Conservation (phyloP, 768 basidiomycete species). For the Auricularia sp. region DNA sequence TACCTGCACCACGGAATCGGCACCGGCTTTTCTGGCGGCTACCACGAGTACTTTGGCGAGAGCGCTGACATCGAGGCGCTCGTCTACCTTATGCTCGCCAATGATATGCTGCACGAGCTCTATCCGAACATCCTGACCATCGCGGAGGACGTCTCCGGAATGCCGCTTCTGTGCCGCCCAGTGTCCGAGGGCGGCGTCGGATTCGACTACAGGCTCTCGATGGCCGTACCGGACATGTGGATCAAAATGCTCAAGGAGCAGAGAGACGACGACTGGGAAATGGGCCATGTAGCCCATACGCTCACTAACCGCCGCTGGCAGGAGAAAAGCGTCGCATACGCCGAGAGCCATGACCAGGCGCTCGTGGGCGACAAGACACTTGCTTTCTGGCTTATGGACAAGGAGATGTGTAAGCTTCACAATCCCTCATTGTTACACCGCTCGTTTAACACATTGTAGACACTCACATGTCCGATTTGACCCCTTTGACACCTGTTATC, state of each 20-base stretch:
- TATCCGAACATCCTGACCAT: slow-evolving; percentile 82
- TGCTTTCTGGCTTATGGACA: slow-evolving; percentile 99
- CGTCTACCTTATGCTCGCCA: slow-evolving; percentile 96
- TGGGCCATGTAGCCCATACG: slow-evolving; percentile 79
- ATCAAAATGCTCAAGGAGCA: slow-evolving; percentile 97
- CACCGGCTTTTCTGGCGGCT: slow-evolving; percentile 93
- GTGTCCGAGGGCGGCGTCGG: slow-evolving; percentile 80
- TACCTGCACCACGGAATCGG: slow-evolving; percentile 97
- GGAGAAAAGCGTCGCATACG: slow-evolving; percentile 88
- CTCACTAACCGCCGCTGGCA: slow-evolving; percentile 80
- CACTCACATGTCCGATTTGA: slow-evolving; percentile 87
- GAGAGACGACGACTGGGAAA: slow-evolving; percentile 77
- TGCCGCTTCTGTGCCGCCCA: slow-evolving; percentile 86
- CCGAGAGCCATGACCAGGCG: slow-evolving; percentile 97
- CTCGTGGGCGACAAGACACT: slow-evolving; percentile 97
- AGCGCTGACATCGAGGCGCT: slow-evolving; percentile 80
- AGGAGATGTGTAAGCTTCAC: slow-evolving; percentile 85
- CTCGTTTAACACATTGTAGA: slow-evolving; percentile 34
- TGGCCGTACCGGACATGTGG: slow-evolving; percentile 99
- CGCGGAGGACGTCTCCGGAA: slow-evolving; percentile 97
- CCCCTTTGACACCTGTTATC: slow-evolving; percentile 73
- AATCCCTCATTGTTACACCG: slow-evolving; percentile 4
- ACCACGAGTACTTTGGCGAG: slow-evolving; percentile 94
- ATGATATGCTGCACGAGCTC: slow-evolving; percentile 74
- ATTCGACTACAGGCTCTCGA: slow-evolving; percentile 95